Conservation (phyloP, 768 basidiomycete species). For the Leccinum longicurvipes region DNA sequence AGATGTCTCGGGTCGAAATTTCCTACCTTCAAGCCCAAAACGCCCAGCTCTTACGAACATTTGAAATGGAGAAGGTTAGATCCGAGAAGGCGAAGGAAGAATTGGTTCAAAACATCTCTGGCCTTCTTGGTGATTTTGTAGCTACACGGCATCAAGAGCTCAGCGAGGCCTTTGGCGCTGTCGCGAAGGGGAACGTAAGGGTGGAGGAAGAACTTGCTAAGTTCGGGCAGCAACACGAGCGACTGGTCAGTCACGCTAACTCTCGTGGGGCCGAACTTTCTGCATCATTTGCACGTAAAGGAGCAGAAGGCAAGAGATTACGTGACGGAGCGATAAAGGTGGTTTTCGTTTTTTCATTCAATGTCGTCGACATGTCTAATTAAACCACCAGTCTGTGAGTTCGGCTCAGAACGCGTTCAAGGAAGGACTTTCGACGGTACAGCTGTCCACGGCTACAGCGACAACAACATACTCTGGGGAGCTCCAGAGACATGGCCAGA, state of each 20-base stretch:
- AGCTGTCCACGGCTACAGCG: slow-evolving; percentile 43
- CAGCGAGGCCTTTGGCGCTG: slow-evolving; percentile 49
- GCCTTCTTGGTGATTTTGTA: slow-evolving; percentile 68
- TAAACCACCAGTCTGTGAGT: slow-evolving; percentile 37
- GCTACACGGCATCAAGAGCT: slow-evolving; percentile 65
- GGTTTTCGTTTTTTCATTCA: slow-evolving; percentile 3
- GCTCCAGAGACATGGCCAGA: slow-evolving; percentile 47
- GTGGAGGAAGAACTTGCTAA: slow-evolving; percentile 48
- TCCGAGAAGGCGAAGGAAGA: slow-evolving; percentile 69
- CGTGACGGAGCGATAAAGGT: slow-evolving; percentile 64
- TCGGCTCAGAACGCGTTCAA: slow-evolving; percentile 40
- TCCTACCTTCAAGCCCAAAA: slow-evolving; percentile 70
- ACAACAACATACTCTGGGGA: slow-evolving; percentile 49
- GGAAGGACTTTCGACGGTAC: slow-evolving; percentile 43
- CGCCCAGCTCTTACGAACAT: slow-evolving; percentile 50
- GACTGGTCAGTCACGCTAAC: slow-evolving; percentile 41
- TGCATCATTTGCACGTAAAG: slow-evolving; percentile 41
- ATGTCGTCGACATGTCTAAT: slow-evolving; percentile 11
- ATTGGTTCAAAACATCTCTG: slow-evolving; percentile 70
- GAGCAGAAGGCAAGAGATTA: slow-evolving; percentile 49
- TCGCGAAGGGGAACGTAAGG: slow-evolving; percentile 54
- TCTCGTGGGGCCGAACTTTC: slow-evolving; percentile 41
- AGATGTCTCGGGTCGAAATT: slow-evolving; percentile 51
- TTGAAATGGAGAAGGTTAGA: slow-evolving; percentile 64
- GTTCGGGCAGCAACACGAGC: slow-evolving; percentile 49